phyloP scores from a whole-genome alignment of 2,329 filamentous ascomycete species.

The Ophiostoma sp. region DNA sequence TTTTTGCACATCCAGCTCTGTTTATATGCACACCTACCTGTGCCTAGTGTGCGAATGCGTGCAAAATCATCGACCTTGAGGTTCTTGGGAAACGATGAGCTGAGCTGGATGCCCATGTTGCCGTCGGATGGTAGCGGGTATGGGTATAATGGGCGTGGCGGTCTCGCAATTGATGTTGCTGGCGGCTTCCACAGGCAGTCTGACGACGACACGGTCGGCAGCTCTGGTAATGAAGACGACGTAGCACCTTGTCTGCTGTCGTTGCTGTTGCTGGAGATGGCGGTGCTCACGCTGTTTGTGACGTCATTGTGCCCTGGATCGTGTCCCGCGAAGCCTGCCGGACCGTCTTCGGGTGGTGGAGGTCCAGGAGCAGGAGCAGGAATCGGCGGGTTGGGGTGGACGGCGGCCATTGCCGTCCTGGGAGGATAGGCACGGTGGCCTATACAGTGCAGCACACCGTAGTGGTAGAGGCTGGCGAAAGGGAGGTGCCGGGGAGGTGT shows the following conservation, averaged over 20 bases:
- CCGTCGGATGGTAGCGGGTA: not conserved
- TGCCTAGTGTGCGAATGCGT: slow-evolving; percentile 69
- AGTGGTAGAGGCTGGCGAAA: not conserved
- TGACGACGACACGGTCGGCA: not conserved
- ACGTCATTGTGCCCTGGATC: slow-evolving; percentile 19
- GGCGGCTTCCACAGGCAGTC: slow-evolving; percentile 1
- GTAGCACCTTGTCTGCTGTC: not conserved
- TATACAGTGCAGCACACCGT: slow-evolving; percentile 2
- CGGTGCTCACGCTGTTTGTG: slow-evolving; percentile 13
- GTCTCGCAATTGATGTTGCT: not conserved
- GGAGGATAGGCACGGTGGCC: slow-evolving; percentile 3
- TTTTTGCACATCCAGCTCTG: slow-evolving; percentile 34
- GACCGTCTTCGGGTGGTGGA: not conserved
- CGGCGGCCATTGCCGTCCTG: slow-evolving; percentile 18
- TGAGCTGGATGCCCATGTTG: not conserved
- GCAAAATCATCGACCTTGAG: slow-evolving; percentile 55
- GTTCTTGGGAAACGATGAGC: not conserved
- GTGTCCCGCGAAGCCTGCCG: slow-evolving; percentile 6
- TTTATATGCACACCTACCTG: slow-evolving; percentile 40
- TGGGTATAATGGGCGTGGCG: not conserved
- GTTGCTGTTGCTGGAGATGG: slow-evolving; percentile 7
- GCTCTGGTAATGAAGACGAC: slow-evolving; percentile 1
- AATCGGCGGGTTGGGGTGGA: slow-evolving; percentile 21
- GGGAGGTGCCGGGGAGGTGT: not conserved
- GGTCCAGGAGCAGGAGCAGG: not conserved